These are phyloP conservation scores for Bretziella fagacearum DNA, from an alignment of 2,329 filamentous ascomycete genomes.

Conservation along the genomic window DNA sequence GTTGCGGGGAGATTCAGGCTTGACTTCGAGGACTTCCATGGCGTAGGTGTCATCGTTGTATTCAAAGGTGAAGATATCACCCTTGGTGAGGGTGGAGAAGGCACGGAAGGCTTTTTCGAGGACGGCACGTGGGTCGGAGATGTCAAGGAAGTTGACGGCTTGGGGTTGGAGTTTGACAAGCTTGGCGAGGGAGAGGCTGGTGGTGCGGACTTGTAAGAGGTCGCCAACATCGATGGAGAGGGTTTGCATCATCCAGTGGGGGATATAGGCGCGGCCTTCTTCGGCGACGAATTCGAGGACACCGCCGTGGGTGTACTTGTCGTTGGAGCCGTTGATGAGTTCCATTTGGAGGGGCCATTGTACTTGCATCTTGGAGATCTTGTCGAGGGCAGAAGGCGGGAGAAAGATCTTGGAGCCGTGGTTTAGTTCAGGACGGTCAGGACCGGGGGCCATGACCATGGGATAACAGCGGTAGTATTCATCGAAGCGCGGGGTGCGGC, in stretches of 20 bases:
- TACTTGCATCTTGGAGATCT: constrained; percentile 87
- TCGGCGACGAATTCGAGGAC: constrained; percentile 96
- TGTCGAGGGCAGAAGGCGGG: constrained; percentile 90
- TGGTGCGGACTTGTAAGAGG: constrained; percentile 86
- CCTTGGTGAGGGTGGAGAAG: constrained; percentile 83
- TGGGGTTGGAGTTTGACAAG: constrained; percentile 96
- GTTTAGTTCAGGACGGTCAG: constrained; percentile 78
- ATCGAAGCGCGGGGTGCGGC: constrained; percentile 64
- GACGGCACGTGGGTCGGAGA: constrained; percentile 92
- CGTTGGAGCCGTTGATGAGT: constrained; percentile 71
- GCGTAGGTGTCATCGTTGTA: constrained; percentile 94
- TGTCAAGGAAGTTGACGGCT: constrained; percentile 83
- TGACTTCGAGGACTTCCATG: constrained; percentile 84
- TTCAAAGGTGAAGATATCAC: constrained; percentile 86
- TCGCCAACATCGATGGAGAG: constrained; percentile 81
- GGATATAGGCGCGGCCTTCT: constrained; percentile 89
- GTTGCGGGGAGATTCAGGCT: constrained; percentile 67
- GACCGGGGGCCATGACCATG: constrained; percentile 79
- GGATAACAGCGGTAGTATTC: constrained; percentile 98
- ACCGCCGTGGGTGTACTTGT: constrained; percentile 74
- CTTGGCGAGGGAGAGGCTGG: constrained; percentile 73
- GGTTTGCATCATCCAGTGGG: constrained; percentile 95
- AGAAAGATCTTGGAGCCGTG: constrained; percentile 96
- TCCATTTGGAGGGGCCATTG: constrained; percentile 97
- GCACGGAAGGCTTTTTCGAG: constrained; percentile 92